phyloP scores from a whole-genome alignment of 768 basidiomycete species.

The Podaxis sp. region DNA sequence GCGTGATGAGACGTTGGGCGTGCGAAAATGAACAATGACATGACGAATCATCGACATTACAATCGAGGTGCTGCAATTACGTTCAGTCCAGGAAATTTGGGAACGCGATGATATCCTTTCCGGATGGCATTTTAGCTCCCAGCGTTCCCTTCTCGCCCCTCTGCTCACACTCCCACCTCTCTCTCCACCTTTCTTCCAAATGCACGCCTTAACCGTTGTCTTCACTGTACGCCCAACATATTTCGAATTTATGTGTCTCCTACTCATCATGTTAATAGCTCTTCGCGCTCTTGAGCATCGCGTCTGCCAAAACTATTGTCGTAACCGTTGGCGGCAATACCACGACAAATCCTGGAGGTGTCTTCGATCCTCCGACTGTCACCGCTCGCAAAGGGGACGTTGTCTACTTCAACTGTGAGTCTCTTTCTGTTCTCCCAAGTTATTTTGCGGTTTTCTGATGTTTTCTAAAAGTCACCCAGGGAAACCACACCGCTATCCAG shows the following conservation, averaged over 20 bases:
- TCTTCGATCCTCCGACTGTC: conserved; percentile 49
- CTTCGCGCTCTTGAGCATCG: conserved; percentile 21
- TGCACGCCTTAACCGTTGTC: conserved; percentile 12
- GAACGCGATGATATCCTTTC: background rate
- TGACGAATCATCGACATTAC: background rate
- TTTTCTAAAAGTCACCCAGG: conserved; percentile 42
- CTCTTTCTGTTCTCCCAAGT: background rate
- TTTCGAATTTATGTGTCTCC: background rate
- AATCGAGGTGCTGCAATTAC: background rate
- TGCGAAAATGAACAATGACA: background rate
- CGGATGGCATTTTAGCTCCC: background rate
- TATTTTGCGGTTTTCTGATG: background rate
- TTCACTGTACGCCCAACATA: conserved; percentile 17
- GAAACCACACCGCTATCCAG: conserved; percentile 56
- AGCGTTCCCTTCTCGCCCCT: conserved; percentile 1
- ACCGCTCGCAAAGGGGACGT: conserved; percentile 45
- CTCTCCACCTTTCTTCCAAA: conserved; percentile 9
- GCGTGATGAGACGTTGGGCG: background rate
- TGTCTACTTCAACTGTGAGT: conserved; percentile 57
- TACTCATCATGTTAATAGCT: conserved; percentile 8
- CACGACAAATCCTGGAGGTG: conserved; percentile 38
- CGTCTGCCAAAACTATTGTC: conserved; percentile 38
- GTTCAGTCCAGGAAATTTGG: background rate
- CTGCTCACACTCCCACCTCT: conserved; percentile 8
- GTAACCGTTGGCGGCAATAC: conserved; percentile 49